Evolutionary conservation across 2,329 filamentous ascomycete genomes (phyloP).

Genomic region (Ambrosiella xylebori): DNA sequence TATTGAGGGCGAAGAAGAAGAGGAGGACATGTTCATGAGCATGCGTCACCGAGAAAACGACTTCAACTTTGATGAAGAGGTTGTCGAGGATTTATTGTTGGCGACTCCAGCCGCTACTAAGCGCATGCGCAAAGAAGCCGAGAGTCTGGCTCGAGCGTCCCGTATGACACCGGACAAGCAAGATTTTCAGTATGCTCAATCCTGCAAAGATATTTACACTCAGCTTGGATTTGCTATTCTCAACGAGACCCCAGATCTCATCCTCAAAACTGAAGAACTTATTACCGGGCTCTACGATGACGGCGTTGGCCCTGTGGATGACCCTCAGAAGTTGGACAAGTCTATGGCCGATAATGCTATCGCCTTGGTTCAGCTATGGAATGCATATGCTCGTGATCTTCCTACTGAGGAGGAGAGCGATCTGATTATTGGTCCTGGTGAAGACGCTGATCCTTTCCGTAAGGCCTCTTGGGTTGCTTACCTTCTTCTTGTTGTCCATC

Average conservation of each 20-base stretch:
- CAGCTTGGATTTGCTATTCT: conserved; percentile 40
- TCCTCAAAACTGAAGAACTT: conserved; percentile 59
- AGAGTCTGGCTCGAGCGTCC: conserved; percentile 34
- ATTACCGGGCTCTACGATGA: conserved; percentile 48
- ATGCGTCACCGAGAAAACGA: conserved; percentile 23
- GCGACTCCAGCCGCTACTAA: conserved; percentile 37
- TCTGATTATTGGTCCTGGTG: conserved; percentile 47
- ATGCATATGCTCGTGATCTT: conserved; percentile 31
- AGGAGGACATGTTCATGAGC: not conserved
- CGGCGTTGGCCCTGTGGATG: conserved; percentile 37
- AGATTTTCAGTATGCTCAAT: conserved; percentile 47
- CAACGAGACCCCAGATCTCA: conserved; percentile 51
- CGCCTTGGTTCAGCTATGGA: conserved; percentile 39
- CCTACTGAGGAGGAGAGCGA: conserved; percentile 34
- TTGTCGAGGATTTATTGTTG: conserved; percentile 23
- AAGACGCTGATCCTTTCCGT: conserved; percentile 43
- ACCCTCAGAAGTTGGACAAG: conserved; percentile 37
- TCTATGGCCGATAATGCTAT: conserved; percentile 36
- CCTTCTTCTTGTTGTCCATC: conserved; percentile 62
- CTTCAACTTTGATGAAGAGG: conserved; percentile 19
- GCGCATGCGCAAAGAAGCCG: conserved; percentile 36
- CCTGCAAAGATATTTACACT: conserved; percentile 53
- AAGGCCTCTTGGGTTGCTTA: conserved; percentile 68
- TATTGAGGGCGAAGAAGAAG: conserved; percentile 17
- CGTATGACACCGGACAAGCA: conserved; percentile 26